Percentiles rank a stretch among this genome's conserved stretches.
These are phyloP conservation scores for Sequoiadendron giganteum DNA, from an alignment of 75 land plant genomes.

Conservation along the genomic window DNA sequence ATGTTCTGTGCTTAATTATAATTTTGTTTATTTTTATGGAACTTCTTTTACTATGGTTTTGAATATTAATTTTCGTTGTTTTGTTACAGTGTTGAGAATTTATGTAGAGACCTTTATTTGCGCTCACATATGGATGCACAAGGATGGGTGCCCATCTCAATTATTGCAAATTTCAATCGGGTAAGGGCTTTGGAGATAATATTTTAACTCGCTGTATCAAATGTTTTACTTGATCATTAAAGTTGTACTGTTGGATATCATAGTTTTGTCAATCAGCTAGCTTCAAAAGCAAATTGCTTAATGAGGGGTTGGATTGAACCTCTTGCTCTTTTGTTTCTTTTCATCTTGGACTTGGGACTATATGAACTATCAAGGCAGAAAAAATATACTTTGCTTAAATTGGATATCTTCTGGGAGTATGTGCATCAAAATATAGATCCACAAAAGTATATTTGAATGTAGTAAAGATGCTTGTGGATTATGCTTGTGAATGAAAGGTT, in stretches of 20 bases:
- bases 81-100: constrained; percentile 72
- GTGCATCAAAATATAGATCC: neutral
- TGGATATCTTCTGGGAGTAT: neutral
- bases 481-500: neutral
- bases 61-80: constrained; percentile 9
- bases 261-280: neutral
- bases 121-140: constrained; percentile 71
- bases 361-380: neutral
- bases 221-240: neutral
- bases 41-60: neutral
- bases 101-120: constrained; percentile 63
- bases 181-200: constrained; percentile 32
- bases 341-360: neutral
- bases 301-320: neutral
- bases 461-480: neutral
- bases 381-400: neutral
- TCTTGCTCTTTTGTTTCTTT: neutral
- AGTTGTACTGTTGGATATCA: neutral
- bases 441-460: neutral
- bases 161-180: constrained; percentile 86
- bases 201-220: neutral
- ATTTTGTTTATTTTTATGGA: neutral
- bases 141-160: constrained; percentile 82
- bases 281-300: neutral
- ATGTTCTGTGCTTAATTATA: neutral